These are phyloP conservation scores for Trametes sanguinea DNA, from an alignment of 768 basidiomycete genomes.

Conservation along the genomic window DNA sequence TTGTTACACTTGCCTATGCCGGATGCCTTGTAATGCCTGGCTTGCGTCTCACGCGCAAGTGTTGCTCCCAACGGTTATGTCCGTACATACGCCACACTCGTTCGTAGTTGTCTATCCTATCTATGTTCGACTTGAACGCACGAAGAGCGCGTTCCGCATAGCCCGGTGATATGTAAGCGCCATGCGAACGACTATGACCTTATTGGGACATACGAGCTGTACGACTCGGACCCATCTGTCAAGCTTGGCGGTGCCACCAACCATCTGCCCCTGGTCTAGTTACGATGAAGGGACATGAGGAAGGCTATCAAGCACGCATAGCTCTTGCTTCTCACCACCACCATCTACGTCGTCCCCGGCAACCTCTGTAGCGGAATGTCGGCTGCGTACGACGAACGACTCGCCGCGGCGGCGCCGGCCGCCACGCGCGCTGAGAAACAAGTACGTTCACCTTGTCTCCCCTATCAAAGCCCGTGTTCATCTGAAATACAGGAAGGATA, in stretches of 20 bases:
- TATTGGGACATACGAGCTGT: slow-evolving; percentile 6
- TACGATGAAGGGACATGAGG: background rate
- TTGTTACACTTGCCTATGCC: background rate
- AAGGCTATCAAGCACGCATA: background rate
- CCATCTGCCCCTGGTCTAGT: background rate
- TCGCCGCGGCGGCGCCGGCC: slow-evolving; percentile 33
- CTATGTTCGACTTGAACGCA: background rate
- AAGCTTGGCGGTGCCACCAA: slow-evolving; percentile 9
- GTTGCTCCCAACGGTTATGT: background rate
- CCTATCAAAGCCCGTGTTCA: background rate
- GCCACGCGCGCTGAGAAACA: slow-evolving; percentile 36
- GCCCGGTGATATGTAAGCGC: background rate
- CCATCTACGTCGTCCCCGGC: background rate
- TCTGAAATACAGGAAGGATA: slow-evolving; percentile 49
- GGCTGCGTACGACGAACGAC: slow-evolving; percentile 32
- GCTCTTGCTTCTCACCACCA: slow-evolving; percentile 2
- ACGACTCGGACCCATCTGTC: slow-evolving; percentile 12
- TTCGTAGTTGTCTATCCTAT: slow-evolving; percentile 1
- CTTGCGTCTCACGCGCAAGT: background rate
- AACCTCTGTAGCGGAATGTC: slow-evolving; percentile 18
- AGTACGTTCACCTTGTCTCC: slow-evolving; percentile 20
- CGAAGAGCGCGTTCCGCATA: too few species aligned
- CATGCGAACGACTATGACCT: background rate
- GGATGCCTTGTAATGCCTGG: slow-evolving; percentile 13
- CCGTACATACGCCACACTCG: slow-evolving; percentile 10